Percentiles rank a stretch among this genome's conserved stretches.
These are phyloP conservation scores for Platanus orientalis DNA, from an alignment of 164 flowering plant species.

Conservation along the genomic window DNA sequence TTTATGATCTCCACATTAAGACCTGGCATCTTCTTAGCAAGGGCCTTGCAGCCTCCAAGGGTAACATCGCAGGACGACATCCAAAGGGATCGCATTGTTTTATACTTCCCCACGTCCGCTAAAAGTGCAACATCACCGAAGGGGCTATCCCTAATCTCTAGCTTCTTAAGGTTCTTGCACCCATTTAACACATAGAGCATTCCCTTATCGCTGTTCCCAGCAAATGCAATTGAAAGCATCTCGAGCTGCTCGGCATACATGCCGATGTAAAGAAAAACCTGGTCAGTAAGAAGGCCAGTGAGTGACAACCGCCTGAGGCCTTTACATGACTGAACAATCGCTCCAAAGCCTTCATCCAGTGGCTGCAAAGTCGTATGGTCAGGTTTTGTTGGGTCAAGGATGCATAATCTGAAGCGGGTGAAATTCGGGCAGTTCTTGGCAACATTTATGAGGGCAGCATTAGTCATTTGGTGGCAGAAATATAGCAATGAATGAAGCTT, in stretches of 20 bases:
- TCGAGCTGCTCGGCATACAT: constrained; percentile 61
- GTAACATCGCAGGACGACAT: too few relatives aligned
- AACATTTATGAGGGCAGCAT: constrained; percentile 71
- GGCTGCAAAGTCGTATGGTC: constrained; percentile 65
- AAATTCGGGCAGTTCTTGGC: constrained; percentile 75
- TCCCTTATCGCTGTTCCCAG: constrained; percentile 70
- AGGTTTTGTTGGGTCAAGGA: constrained; percentile 61
- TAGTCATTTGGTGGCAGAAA: constrained; percentile 80
- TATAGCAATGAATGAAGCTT: constrained; percentile 61
- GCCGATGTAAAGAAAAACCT: constrained; percentile 69
- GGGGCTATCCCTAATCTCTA: constrained; percentile 89
- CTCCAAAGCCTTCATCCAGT: constrained; percentile 92
- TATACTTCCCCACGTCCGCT: too few relatives aligned
- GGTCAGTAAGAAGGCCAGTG: constrained; percentile 74
- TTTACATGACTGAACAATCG: constrained; percentile 80
- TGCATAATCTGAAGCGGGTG: constrained; percentile 71
- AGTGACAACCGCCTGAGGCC: constrained; percentile 70
- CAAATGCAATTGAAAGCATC: constrained; percentile 82
- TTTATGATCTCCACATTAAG: too few relatives aligned
- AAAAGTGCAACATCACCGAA: too few relatives aligned
- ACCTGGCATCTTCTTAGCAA: too few relatives aligned
- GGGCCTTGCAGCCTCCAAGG: too few relatives aligned
- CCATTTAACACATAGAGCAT: constrained; percentile 72
- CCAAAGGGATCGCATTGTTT: too few relatives aligned
- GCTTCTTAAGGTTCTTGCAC: constrained; percentile 70